phyloP scores from a whole-genome alignment of 306 rosid species.

The Lathyrus oleraceus region DNA sequence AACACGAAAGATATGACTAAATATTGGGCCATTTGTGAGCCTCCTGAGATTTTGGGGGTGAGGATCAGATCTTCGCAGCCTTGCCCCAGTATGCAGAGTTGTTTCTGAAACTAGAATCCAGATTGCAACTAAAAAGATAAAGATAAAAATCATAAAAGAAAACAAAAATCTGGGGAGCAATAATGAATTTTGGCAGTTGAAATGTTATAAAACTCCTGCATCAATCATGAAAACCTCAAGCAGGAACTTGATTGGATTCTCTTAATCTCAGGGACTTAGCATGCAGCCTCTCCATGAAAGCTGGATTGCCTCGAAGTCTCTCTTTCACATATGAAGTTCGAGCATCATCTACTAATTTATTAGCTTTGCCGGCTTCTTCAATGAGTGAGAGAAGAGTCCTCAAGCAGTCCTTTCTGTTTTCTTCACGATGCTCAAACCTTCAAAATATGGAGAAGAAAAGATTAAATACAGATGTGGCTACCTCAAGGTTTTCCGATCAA shows the following conservation, averaged over 20 bases:
- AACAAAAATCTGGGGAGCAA: constrained; percentile 32
- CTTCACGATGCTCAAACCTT: constrained; percentile 95
- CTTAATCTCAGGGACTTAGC: constrained; percentile 56
- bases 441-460: constrained; percentile 32
- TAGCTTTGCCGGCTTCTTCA: constrained; percentile 95
- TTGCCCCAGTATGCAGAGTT: constrained; percentile 4
- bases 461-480: constrained; percentile 10
- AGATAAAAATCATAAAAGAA: background rate
- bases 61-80: background rate
- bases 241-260: constrained; percentile 45
- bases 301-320: constrained; percentile 73
- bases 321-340: constrained; percentile 73
- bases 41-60: constrained; percentile 13
- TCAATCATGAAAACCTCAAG: constrained; percentile 47
- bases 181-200: constrained; percentile 25
- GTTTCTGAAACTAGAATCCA: constrained; percentile 27
- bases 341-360: constrained; percentile 73
- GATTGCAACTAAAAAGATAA: constrained; percentile 2
- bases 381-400: constrained; percentile 85
- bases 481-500: constrained; percentile 9
- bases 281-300: constrained; percentile 78
- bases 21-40: background rate
- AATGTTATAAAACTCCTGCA: constrained; percentile 31
- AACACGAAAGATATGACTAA: constrained; percentile 23
- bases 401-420: constrained; percentile 92